Percentiles rank a stretch among this genome's conserved stretches.
These are phyloP conservation scores for Periconia digitata DNA, from an alignment of 2,329 filamentous ascomycete species.

Conservation along the genomic window DNA sequence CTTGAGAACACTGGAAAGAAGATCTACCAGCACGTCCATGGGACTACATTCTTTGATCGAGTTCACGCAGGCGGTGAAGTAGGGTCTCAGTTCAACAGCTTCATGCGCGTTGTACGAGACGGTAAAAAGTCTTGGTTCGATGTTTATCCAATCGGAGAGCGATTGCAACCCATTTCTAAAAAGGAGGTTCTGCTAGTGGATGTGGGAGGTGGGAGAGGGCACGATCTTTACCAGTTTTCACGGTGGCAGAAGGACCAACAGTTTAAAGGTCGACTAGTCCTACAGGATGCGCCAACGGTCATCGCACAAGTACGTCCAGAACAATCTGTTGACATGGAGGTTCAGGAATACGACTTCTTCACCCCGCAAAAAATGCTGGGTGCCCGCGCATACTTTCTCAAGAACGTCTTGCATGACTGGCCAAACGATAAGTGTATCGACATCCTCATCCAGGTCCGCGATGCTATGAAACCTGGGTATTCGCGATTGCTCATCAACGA, in stretches of 20 bases:
- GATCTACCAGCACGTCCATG: not conserved
- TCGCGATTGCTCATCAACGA: conserved; percentile 3
- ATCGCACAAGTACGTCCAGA: too few species aligned
- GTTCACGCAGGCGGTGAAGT: not conserved
- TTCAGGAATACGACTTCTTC: conserved; percentile 46
- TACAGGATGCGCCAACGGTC: conserved; percentile 25
- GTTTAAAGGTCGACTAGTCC: conserved; percentile 15
- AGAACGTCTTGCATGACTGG: conserved; percentile 17
- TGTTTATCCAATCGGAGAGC: not conserved
- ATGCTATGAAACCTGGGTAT: conserved; percentile 12
- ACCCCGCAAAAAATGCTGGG: conserved; percentile 45
- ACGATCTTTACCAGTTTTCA: conserved; percentile 8
- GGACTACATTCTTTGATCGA: not conserved
- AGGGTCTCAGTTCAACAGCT: not conserved
- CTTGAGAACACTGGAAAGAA: not conserved
- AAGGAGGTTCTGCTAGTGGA: conserved; percentile 11
- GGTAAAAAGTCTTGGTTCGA: conserved; percentile 1
- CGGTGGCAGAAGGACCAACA: not conserved
- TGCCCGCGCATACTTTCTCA: conserved; percentile 17
- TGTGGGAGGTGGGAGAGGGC: conserved; percentile 14
- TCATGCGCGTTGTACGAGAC: not conserved
- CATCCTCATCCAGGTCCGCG: conserved; percentile 7
- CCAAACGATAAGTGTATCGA: conserved; percentile 5
- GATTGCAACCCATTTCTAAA: not conserved
- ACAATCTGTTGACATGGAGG: too few species aligned